Percentiles rank a stretch among this genome's conserved stretches.
Conservation (phyloP, 306 rosid species). For the Cucurbita moschata region DNA sequence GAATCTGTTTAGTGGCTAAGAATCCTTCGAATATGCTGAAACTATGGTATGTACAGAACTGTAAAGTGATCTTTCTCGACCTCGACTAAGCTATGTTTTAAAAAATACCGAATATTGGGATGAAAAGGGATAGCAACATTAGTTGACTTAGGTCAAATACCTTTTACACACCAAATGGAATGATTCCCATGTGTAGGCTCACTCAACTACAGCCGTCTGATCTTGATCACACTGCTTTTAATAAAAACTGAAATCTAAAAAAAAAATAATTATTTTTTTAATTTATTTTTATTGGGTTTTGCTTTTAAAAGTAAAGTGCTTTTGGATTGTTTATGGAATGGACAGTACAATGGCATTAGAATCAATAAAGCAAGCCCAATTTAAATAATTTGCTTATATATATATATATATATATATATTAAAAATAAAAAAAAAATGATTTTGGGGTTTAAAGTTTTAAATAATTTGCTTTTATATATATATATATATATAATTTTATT, state of each 20-base stretch:
- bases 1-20: too few species aligned
- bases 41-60: too few species aligned
- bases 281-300: background rate
- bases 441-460: too few species aligned
- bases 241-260: background rate
- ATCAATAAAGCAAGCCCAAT: slow-evolving; percentile 42
- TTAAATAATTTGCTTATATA: background rate
- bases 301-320: slow-evolving; percentile 44
- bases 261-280: too few species aligned
- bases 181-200: background rate
- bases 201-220: background rate
- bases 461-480: too few species aligned
- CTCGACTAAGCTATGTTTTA: background rate
- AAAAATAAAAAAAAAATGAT: too few species aligned
- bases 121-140: background rate
- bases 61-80: too few species aligned
- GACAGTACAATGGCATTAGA: slow-evolving; percentile 34
- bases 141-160: background rate
- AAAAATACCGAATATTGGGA: background rate
- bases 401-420: too few species aligned
- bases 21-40: too few species aligned
- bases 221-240: background rate
- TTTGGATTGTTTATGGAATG: slow-evolving; percentile 34
- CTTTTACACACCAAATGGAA: background rate
- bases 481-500: too few species aligned